These are phyloP conservation scores for Trapa incisa DNA, from an alignment of 345 rosid genomes.

Conservation along the genomic window DNA sequence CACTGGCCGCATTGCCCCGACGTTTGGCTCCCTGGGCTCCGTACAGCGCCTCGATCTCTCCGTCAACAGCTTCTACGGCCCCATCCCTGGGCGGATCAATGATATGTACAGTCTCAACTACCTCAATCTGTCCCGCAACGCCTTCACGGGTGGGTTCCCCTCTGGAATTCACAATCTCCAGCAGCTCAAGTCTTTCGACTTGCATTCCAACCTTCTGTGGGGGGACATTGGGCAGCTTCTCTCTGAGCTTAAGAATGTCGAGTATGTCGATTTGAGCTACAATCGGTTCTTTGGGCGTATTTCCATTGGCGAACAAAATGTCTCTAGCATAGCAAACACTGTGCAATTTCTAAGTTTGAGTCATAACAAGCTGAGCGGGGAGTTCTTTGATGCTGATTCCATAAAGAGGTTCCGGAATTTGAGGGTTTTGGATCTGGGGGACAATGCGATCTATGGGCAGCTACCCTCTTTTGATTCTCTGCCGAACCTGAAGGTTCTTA, in stretches of 20 bases:
- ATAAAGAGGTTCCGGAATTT: slow-evolving; percentile 51
- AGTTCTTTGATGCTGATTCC: slow-evolving; percentile 37
- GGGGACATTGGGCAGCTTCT: slow-evolving; percentile 54
- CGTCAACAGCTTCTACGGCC: slow-evolving; percentile 53
- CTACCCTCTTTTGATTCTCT: slow-evolving; percentile 51
- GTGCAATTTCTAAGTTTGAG: slow-evolving; percentile 51
- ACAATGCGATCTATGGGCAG: slow-evolving; percentile 43
- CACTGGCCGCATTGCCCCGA: slow-evolving; percentile 79
- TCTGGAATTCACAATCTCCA: slow-evolving; percentile 53
- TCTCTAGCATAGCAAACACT: slow-evolving; percentile 68
- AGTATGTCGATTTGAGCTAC: slow-evolving; percentile 67
- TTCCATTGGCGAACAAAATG: slow-evolving; percentile 26
- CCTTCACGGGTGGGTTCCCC: slow-evolving; percentile 65
- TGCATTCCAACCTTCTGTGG: slow-evolving; percentile 37
- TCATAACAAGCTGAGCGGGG: slow-evolving; percentile 44
- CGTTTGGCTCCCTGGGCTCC: slow-evolving; percentile 49
- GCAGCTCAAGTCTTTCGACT: slow-evolving; percentile 64
- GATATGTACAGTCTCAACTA: slow-evolving; percentile 56
- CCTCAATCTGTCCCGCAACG: slow-evolving; percentile 57
- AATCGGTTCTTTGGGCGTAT: slow-evolving; percentile 55
- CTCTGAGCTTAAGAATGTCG: slow-evolving; percentile 52
- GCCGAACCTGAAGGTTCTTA: slow-evolving; percentile 39
- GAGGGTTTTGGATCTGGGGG: slow-evolving; percentile 53
- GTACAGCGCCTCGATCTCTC: slow-evolving; percentile 83
- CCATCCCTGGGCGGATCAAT: slow-evolving; percentile 75